A percentile compares a stretch with the other conserved stretches of the same genome.
Evolutionary conservation across 2,329 filamentous ascomycete genomes (phyloP).

Genomic region (Phialemoniopsis sp.): DNA sequence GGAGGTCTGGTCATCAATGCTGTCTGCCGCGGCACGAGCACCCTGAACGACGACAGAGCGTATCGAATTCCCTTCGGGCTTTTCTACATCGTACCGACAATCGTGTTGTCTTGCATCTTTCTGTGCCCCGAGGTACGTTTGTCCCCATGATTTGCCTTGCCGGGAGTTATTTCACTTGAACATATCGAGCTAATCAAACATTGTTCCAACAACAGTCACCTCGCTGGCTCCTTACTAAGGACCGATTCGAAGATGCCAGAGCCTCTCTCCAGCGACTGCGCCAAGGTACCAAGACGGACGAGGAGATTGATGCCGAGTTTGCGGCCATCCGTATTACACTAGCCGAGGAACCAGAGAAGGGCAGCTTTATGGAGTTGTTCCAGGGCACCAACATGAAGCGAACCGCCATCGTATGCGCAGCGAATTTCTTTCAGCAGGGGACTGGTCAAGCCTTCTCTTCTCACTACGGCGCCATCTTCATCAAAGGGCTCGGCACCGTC

Average conservation of each 20-base stretch:
- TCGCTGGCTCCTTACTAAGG: conserved; percentile 16
- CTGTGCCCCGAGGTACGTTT: conserved; percentile 24
- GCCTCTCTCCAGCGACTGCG: conserved; percentile 8
- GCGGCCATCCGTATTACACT: neutral
- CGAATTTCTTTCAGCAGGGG: conserved; percentile 24
- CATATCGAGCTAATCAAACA: too few relatives aligned
- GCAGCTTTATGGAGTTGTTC: conserved; percentile 7
- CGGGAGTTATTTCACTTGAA: too few relatives aligned
- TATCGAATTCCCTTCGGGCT: conserved; percentile 27
- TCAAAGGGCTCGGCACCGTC: conserved; percentile 18
- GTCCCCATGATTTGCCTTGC: too few relatives aligned
- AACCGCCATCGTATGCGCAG: conserved; percentile 11
- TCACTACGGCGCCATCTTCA: conserved; percentile 23
- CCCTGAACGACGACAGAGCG: conserved; percentile 18
- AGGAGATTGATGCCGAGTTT: too few relatives aligned
- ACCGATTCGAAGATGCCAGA: too few relatives aligned
- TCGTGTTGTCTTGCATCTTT: conserved; percentile 17
- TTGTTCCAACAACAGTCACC: too few relatives aligned
- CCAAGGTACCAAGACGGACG: too few relatives aligned
- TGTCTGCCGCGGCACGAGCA: conserved; percentile 21
- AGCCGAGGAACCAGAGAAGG: too few relatives aligned
- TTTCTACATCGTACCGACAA: conserved; percentile 24
- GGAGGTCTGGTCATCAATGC: conserved; percentile 15
- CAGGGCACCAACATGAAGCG: conserved; percentile 13
- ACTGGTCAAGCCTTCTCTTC: conserved; percentile 20